Evolutionary conservation across 441 rosid genomes (phyloP), one percentile per base, ranked within the genome.

Genomic region (Aquilaria agallochum): DNA sequence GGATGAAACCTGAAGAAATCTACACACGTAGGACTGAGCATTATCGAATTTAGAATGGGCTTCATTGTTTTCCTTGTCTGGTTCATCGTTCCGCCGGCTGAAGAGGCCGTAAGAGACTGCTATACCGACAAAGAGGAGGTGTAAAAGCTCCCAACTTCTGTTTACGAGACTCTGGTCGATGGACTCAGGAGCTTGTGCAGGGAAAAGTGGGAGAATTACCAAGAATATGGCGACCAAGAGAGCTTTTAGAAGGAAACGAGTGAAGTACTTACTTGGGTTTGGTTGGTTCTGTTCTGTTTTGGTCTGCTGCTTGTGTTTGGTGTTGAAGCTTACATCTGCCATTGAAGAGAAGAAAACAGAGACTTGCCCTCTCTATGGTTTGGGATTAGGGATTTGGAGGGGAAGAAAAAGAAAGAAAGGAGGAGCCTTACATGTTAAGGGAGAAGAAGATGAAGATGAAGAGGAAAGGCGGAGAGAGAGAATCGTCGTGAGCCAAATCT

Each of bases 31-130:
- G 2, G 86, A 75, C 62, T 88, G 87, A 4, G 84, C 81, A 77
- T 69, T 85, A 59, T 86, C 90, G 34, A 80, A 72, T 64, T 73
- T 89, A 15, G 84, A 46, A 64, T 68, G 62, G 61, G 48, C 72
- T 5, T 50, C 59, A 60, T 45, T 59, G 52, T 31, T 66, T 6
- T 75, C 89, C 31, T 85, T 85, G 5, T 80, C 85, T 5, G 76
- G 64, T 30, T 81, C 93, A 5, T 81, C 80, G 49, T 83, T 85
- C 31, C 85, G 70, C 51, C 80, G 59, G 79, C 98, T 88, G 68
- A 95, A 92, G 15, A 92, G 88, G 51, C 98, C 99, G 66, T 89
- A 95, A 33, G 99, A 89, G 69, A 95, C 90, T 31, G 96, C 99
- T 66, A 95, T 85, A 11, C 98, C 98, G 60, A 95, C 97, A 31